Base-by-base conservation (phyloP, 2,329 filamentous ascomycete genomes). In the Paraphoma sp. region DNA sequence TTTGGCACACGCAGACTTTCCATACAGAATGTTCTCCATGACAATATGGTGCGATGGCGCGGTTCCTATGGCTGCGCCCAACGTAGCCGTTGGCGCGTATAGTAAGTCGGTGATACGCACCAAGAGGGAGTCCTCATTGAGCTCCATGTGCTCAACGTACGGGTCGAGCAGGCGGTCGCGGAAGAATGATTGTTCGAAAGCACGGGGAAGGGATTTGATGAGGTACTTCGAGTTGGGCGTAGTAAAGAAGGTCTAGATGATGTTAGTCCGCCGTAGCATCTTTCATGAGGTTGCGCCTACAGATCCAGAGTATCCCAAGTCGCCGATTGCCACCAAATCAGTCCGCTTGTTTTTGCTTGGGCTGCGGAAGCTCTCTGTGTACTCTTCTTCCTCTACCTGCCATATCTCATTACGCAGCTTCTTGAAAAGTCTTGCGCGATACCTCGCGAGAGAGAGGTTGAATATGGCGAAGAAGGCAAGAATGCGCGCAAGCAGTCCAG, bases 11-110 rank as follows among this genome's bases (percentile, higher is more conserved):
- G 59, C 68, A 2, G 67, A 78, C 59, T 86, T 82, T 1, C 89
- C 89, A 59, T 84, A 86, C 23, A 91, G 78, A 2, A 91, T 80
- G 68, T 92, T 92, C 72, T 92, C 89, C 90, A 92, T 92, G 66
- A 92, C 81, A 57, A 92, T 89, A 68, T 92, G 89, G 62, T 91
- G 89, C 1, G 85, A 86, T 0, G 90, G 89, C 0, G 87, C 85
- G 1, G 83, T 76, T 4, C 87, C 83, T 0, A 91, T 63, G 0
- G 87, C 64, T 1, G 84, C 82, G 0, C 89, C 89, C 1, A 92
- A 68, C 0, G 87, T 86, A 0, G 75, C 64, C 9, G 83, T 80
- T 0, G 83, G 80, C 0, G 83, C 82, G 49, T 85, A 82, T 0
- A 91, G 79, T 55, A 92, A 86, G 71, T 92, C 88, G 23, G 86